These are phyloP conservation scores for Tympanopsis confertula DNA, from an alignment of 2,329 filamentous ascomycete genomes.

Conservation along the genomic window DNA sequence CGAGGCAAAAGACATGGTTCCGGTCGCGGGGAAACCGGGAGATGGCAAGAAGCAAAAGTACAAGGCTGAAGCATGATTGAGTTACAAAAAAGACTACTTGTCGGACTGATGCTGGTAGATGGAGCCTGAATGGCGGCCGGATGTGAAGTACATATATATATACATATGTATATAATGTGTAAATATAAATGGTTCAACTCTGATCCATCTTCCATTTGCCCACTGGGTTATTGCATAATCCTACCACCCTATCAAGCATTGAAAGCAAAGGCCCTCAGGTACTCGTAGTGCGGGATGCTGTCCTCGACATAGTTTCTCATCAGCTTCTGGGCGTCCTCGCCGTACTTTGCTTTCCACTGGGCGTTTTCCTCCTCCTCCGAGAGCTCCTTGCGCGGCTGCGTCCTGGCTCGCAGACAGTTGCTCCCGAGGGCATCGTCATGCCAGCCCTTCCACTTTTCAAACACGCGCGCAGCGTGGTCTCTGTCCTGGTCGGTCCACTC, in stretches of 20 bases:
- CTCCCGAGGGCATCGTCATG: constrained; percentile 89
- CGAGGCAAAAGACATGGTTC: no score
- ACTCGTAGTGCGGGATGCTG: constrained; percentile 67
- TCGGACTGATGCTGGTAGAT: no score
- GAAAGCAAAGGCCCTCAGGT: constrained; percentile 67
- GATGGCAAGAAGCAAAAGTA: no score
- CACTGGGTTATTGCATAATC: no score
- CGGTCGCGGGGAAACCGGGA: no score
- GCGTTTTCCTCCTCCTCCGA: constrained; percentile 47
- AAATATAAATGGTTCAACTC: no score
- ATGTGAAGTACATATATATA: no score
- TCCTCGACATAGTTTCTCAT: constrained; percentile 62
- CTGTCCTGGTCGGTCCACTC: constrained; percentile 70
- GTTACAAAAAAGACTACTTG: no score
- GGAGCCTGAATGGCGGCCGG: no score
- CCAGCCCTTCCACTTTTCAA: constrained; percentile 96
- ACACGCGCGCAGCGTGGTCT: constrained; percentile 55
- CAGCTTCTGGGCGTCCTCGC: constrained; percentile 55
- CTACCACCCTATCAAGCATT: constrained; percentile 23
- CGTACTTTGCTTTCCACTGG: constrained; percentile 67
- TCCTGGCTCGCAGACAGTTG: constrained; percentile 60
- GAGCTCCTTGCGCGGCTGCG: constrained; percentile 44
- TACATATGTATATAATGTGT: no score
- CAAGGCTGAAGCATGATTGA: no score
- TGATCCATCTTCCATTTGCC: no score